phyloP scores from a whole-genome alignment of 768 basidiomycete species.

The Tephrocybe sp. region DNA sequence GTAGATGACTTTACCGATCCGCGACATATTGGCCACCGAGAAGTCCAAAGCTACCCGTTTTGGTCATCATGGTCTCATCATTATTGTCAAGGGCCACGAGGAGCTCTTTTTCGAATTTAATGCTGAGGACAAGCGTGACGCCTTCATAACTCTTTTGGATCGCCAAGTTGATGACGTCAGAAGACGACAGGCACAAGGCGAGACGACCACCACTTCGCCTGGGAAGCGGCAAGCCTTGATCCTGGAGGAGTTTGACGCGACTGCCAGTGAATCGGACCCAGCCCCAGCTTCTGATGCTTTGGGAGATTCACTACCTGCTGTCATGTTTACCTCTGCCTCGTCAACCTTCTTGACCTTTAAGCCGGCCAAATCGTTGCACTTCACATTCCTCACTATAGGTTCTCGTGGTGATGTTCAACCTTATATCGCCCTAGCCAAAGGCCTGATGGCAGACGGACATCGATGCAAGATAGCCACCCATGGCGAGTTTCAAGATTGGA shows the following conservation, averaged over 20 bases:
- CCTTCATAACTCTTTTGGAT: conserved; percentile 75
- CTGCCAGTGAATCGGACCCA: conserved; percentile 38
- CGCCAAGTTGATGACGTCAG: conserved; percentile 77
- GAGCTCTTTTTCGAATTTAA: conserved; percentile 97
- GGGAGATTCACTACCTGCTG: conserved; percentile 77
- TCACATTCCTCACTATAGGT: conserved; percentile 96
- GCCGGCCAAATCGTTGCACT: conserved; percentile 78
- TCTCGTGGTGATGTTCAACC: conserved; percentile 98
- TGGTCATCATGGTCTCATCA: conserved; percentile 84
- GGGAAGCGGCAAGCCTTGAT: conserved; percentile 74
- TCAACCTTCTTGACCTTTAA: conserved; percentile 97
- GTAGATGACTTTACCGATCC: conserved; percentile 94
- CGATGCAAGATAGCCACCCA: conserved; percentile 90
- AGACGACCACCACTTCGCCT: conserved; percentile 40
- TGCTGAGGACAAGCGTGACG: conserved; percentile 75
- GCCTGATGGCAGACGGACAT: conserved; percentile 88
- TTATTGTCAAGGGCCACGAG: conserved; percentile 94
- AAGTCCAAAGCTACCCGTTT: conserved; percentile 86
- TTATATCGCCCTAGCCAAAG: conserved; percentile 94
- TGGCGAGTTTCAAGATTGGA: conserved; percentile 93
- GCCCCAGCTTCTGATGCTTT: conserved; percentile 50
- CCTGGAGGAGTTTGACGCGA: conserved; percentile 80
- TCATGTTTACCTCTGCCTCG: conserved; percentile 96
- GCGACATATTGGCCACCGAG: conserved; percentile 83
- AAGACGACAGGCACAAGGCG: conserved; percentile 45